Conservation (phyloP, 2,329 filamentous ascomycete genomes). For the Dryadomyces sulphureus region DNA sequence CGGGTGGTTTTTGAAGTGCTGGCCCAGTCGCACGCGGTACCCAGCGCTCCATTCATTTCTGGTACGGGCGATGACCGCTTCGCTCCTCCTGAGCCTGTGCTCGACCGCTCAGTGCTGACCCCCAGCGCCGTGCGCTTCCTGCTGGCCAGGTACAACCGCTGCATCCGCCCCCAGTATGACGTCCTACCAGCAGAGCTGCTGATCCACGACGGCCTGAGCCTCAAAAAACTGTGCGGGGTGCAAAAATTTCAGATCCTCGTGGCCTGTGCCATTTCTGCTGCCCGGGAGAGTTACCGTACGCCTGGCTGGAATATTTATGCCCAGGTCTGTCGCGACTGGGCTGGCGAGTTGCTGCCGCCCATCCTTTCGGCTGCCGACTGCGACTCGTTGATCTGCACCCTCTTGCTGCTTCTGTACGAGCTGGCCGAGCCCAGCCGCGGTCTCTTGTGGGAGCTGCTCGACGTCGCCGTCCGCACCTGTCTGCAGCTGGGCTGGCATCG, state of each 20-base stretch:
- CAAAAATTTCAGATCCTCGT: constrained; percentile 1
- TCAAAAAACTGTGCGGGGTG: not conserved
- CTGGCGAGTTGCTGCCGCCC: not conserved
- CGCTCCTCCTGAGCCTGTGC: not conserved
- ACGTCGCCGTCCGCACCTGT: constrained; percentile 1
- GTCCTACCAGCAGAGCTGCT: not conserved
- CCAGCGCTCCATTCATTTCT: not conserved
- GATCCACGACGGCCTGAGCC: constrained; percentile 1
- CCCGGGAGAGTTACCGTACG: not conserved
- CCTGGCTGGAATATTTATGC: constrained; percentile 1
- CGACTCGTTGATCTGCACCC: not conserved
- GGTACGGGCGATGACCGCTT: not conserved
- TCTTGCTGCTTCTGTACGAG: constrained; percentile 2
- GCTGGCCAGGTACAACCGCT: not conserved
- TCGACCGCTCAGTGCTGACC: not conserved
- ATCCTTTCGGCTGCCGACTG: not conserved
- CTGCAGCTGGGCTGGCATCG: constrained; percentile 4
- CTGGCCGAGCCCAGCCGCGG: constrained; percentile 2
- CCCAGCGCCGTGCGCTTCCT: constrained; percentile 1
- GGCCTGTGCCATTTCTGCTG: constrained; percentile 4
- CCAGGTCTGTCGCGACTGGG: constrained; percentile 1
- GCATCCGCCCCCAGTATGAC: constrained; percentile 2
- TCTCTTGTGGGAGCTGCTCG: constrained; percentile 3
- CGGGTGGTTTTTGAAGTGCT: not conserved
- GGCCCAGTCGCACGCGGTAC: not conserved